Percentiles rank a stretch among this genome's conserved stretches.
phyloP scores from a whole-genome alignment of 805 yeast genomes.

The Saturnispora diversa region DNA sequence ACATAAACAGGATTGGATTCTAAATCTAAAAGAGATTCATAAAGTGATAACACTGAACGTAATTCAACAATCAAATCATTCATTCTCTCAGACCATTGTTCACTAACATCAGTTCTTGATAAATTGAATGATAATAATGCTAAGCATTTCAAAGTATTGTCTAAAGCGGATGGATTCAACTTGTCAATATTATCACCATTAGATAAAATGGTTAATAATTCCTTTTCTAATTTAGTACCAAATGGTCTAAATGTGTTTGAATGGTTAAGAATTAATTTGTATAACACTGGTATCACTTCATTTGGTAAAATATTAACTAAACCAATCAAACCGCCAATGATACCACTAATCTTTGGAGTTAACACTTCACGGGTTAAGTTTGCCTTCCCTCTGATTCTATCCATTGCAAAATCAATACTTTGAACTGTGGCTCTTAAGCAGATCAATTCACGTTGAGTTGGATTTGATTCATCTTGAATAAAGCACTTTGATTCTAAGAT shows the following conservation, averaged over 20 bases:
- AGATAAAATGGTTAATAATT: conserved; percentile 32
- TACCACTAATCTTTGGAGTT: conserved; percentile 66
- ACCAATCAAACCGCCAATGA: conserved; percentile 47
- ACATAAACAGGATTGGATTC: conserved; percentile 46
- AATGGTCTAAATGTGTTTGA: conserved; percentile 79
- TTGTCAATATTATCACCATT: conserved; percentile 30
- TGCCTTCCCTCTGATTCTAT: conserved; percentile 66
- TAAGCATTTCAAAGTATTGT: conserved; percentile 38
- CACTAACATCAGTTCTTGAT: conserved; percentile 41
- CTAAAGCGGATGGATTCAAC: conserved; percentile 35
- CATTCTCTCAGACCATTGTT: conserved; percentile 40
- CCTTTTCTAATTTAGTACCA: conserved; percentile 51
- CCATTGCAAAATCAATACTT: conserved; percentile 34
- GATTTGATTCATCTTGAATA: conserved; percentile 26
- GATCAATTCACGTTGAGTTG: conserved; percentile 19
- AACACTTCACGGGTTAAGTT: conserved; percentile 75
- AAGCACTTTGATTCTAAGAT: conserved; percentile 33
- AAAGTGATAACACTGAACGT: conserved; percentile 47
- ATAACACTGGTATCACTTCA: conserved; percentile 33
- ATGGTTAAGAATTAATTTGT: conserved; percentile 43
- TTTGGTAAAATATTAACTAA: conserved; percentile 34
- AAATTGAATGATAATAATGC: conserved; percentile 53
- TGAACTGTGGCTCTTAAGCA: conserved; percentile 33
- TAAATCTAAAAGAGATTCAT: conserved; percentile 50
- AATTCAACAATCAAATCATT: conserved; percentile 43